Base-by-base conservation (phyloP, 169 alveolate genomes). In the Plasmodium billcollinsi region DNA sequence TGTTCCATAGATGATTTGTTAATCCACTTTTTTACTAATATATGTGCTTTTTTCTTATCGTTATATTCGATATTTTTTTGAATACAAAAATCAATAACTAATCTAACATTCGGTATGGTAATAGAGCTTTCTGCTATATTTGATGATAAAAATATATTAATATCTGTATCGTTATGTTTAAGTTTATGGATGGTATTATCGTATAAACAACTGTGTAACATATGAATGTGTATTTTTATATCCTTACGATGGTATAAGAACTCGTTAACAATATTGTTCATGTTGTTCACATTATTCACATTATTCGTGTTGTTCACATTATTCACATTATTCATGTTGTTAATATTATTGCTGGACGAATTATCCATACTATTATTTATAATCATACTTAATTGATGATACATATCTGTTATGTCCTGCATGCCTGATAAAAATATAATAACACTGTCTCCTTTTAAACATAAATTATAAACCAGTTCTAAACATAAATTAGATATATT, bases 1-100 rank as follows among this genome's bases (percentile, higher is more conserved):
- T 74, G 88, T 45, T 74, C 88, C 88, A 74, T 74, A 33, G 88
- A 74, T 1, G 88, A 74, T 29, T 74, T 74, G 29, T 74, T 74
- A 15, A 61, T 61, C 88, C 88, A 74, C 7, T 74, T 74, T 26
- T 74, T 74, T 4, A 52, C 71, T 21, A 74, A 45, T 2, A 74
- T 59, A 52, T 74, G 74, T 2, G 88, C 88, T n/a, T 33, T 74
- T 59, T 66, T 74, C 14, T 74, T 49, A 1, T 72, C 18, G 43
- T 59, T 61, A 62, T 74, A 74, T 61, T 74, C 88, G 2, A 74
- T 74, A 29, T 74, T 74, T 29, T 74, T 74, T 6, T 74, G 88
- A 18, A 61, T 74, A 62, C 88, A 74, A 33, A 74, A 74, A 24
- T 74, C 88, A 11, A 74, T 59, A 49, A 74, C 88, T 61, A 74